Evolutionary conservation across 129 eudicot genomes (phyloP).

Genomic region (Smallanthus sonchifolius): DNA sequence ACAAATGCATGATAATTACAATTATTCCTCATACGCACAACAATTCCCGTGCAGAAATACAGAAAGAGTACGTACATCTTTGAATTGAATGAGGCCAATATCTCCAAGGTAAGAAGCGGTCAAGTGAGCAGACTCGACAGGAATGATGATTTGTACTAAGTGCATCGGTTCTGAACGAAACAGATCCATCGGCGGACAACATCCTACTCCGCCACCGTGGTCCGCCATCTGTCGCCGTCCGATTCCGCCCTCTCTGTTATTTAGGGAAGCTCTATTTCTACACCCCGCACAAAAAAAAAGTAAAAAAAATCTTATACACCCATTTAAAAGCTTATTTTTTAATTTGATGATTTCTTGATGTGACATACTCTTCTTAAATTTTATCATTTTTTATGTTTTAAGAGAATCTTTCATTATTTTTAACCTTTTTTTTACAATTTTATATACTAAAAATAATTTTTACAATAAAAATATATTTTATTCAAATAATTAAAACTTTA

Average conservation of each 20-base stretch:
- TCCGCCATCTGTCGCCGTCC: conserved; percentile 35
- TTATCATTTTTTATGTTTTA: no score
- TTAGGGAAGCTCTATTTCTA: no score
- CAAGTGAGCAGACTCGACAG: conserved; percentile 78
- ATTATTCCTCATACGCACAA: not conserved
- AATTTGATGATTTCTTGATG: no score
- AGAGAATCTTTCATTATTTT: no score
- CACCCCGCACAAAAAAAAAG: no score
- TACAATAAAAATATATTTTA: no score
- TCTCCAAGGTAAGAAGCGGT: conserved; percentile 82
- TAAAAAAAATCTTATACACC: no score
- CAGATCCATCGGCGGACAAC: conserved; percentile 90
- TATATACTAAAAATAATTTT: no score
- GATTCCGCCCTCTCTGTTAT: not conserved
- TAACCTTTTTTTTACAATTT: no score
- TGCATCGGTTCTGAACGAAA: conserved; percentile 93
- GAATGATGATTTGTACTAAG: conserved; percentile 79
- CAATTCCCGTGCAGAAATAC: not conserved
- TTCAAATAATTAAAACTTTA: no score
- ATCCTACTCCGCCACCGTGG: conserved; percentile 55
- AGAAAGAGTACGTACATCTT: conserved; percentile 48
- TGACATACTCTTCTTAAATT: no score
- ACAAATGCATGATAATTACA: not conserved
- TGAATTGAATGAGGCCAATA: conserved; percentile 73
- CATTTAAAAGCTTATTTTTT: no score